Conservation (phyloP, 2,329 filamentous ascomycete genomes). For the Ophiostoma ulmi region DNA sequence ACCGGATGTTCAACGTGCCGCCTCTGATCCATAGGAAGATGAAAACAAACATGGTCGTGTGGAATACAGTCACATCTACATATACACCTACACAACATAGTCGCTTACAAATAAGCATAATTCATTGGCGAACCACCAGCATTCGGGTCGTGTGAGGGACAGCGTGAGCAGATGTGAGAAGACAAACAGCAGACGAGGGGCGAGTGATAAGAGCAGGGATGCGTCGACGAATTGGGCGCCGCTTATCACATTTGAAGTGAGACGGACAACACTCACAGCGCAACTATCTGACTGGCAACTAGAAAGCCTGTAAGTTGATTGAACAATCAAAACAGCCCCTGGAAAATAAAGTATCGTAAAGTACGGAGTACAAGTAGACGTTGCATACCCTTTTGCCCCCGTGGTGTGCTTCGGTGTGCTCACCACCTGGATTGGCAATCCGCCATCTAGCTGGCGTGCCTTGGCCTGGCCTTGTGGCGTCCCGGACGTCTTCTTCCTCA, state of each 20-base stretch:
- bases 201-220: background rate
- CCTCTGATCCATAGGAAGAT: background rate
- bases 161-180: background rate
- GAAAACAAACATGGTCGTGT: background rate
- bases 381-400: background rate
- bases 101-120: slow-evolving; percentile 4
- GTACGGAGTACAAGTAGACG: background rate
- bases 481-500: background rate
- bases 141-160: background rate
- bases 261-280: background rate
- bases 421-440: slow-evolving; percentile 4
- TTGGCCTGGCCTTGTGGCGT: background rate
- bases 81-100: background rate
- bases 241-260: background rate
- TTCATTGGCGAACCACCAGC: background rate
- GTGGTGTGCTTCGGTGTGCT: background rate
- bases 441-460: slow-evolving; percentile 8
- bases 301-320: background rate
- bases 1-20: background rate
- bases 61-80: background rate
- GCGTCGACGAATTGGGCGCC: background rate
- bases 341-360: background rate
- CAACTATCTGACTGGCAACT: background rate
- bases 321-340: background rate
- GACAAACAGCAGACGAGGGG: background rate